Evolutionary conservation across 2,329 filamentous ascomycete genomes (phyloP).

Genomic region (Dryadomyces quercus-mongolicae): DNA sequence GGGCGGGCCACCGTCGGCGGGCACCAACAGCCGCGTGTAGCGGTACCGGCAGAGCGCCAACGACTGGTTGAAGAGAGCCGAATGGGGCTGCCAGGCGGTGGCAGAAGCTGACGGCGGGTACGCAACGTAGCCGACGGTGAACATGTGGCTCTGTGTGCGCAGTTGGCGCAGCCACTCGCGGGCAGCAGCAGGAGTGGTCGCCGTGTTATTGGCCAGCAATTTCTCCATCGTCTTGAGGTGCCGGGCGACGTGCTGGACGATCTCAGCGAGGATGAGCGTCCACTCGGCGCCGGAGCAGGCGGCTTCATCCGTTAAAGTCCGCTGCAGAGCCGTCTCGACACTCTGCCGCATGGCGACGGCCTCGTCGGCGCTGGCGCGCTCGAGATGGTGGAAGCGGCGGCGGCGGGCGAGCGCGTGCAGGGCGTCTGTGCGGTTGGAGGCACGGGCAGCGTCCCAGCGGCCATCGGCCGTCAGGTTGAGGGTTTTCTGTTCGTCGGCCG

Average conservation of each 20-base stretch:
- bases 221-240: constrained; percentile 21
- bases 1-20: constrained; percentile 4
- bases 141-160: constrained; percentile 27
- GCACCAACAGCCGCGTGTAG: constrained; percentile 23
- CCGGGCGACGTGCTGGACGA: constrained; percentile 25
- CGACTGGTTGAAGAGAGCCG: constrained; percentile 23
- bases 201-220: constrained; percentile 14
- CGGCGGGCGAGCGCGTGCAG: constrained; percentile 23
- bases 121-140: constrained; percentile 31
- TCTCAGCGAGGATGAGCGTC: constrained; percentile 26
- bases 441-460: constrained; percentile 19
- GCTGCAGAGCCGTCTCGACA: constrained; percentile 19
- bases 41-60: constrained; percentile 29
- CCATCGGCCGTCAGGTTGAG: constrained; percentile 31
- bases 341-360: constrained; percentile 21
- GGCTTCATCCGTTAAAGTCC: constrained; percentile 8
- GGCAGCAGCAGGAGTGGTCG: too few species aligned
- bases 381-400: constrained; percentile 24
- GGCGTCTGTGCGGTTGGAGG: constrained; percentile 13
- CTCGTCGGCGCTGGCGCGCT: constrained; percentile 18
- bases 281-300: constrained; percentile 31
- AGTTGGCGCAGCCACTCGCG: constrained; percentile 19
- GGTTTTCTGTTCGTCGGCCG: constrained; percentile 18
- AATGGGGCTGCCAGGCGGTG: constrained; percentile 19
- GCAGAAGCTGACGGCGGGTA: constrained; percentile 21